Percentiles rank a stretch among this genome's conserved stretches.
These are phyloP conservation scores for Lavandula angustifolia DNA, from an alignment of 257 asterid species.

Conservation along the genomic window DNA sequence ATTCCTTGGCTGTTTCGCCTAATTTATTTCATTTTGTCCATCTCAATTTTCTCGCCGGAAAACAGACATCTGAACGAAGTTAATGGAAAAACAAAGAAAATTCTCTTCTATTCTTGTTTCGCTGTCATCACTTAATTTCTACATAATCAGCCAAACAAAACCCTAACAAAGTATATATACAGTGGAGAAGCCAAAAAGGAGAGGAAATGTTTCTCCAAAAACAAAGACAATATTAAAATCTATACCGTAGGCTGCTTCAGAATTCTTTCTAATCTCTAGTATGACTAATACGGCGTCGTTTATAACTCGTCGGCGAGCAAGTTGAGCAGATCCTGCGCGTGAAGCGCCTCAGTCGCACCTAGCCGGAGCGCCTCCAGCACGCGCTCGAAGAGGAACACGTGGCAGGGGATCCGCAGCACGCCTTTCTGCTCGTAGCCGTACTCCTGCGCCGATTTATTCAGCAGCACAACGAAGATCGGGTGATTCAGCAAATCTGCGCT, in stretches of 20 bases:
- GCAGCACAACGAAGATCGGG: constrained; percentile 66
- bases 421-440: constrained; percentile 88
- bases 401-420: constrained; percentile 84
- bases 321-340: constrained; percentile 52
- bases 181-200: constrained; percentile 30
- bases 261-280: no score
- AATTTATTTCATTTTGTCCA: no score
- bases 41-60: no score
- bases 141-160: constrained; percentile 35
- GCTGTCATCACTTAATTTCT: constrained; percentile 23
- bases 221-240: not conserved
- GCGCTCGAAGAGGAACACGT: constrained; percentile 73
- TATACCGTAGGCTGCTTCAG: not conserved
- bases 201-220: constrained; percentile 15
- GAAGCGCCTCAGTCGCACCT: constrained; percentile 41
- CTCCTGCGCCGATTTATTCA: constrained; percentile 76
- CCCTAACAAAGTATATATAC: constrained; percentile 43
- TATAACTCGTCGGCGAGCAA: constrained; percentile 42
- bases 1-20: constrained; percentile 3
- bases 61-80: no score
- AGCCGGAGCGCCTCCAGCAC: constrained; percentile 70
- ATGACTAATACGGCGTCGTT: not conserved
- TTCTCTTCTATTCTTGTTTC: not conserved
- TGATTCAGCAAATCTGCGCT: constrained; percentile 79
- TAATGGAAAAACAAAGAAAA: not conserved